Evolutionary conservation across 257 asterid species (phyloP).

Genomic region (Scutellaria baicalensis): DNA sequence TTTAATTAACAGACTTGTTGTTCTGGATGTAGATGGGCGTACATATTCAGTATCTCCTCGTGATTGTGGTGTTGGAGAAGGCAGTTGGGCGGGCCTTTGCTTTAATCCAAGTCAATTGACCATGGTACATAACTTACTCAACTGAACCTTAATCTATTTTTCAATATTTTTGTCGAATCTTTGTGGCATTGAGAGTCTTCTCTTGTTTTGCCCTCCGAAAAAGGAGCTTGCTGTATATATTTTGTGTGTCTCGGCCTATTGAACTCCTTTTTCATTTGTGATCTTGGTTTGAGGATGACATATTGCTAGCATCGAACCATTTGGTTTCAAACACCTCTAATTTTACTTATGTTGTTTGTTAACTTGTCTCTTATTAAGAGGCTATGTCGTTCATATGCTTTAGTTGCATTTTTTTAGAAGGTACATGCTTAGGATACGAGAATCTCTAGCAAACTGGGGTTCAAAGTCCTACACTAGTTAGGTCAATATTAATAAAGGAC

Average conservation of each 20-base stretch:
- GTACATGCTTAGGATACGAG: neutral
- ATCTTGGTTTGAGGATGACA: neutral
- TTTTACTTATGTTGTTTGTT: neutral
- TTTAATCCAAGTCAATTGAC: conserved; percentile 72
- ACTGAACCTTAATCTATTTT: neutral
- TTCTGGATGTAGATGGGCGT: conserved; percentile 48
- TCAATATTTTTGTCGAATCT: neutral
- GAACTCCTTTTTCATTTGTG: neutral
- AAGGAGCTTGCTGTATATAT: neutral
- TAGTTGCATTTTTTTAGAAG: neutral
- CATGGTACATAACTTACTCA: conserved; percentile 45
- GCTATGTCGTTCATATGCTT: neutral
- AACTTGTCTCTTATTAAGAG: neutral
- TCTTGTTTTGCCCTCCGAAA: neutral
- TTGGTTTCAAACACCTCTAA: no score
- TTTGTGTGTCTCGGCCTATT: neutral
- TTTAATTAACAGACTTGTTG: neutral
- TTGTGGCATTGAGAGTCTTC: neutral
- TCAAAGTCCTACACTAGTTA: neutral
- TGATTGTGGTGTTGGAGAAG: conserved; percentile 88
- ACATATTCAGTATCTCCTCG: conserved; percentile 75
- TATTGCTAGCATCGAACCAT: neutral
- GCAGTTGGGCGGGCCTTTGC: conserved; percentile 91
- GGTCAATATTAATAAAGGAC: neutral
- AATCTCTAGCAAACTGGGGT: neutral